Evolutionary conservation across 2,329 filamentous ascomycete genomes (phyloP), one percentile per base, ranked within the genome.

Genomic region (Bipolaris victoriae): DNA sequence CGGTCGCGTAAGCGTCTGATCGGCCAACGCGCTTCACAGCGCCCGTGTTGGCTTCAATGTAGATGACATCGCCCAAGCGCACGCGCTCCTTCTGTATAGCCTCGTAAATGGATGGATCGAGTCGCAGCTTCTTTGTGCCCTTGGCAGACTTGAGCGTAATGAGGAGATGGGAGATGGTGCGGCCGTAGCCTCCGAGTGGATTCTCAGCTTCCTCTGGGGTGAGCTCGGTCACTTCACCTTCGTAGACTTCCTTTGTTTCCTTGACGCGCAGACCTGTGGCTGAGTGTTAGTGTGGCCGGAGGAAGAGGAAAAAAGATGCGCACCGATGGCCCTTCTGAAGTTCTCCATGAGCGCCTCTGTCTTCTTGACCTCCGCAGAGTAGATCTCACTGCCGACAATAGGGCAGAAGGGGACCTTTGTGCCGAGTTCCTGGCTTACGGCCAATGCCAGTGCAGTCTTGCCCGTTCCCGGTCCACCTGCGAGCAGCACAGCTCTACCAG

Each of bases 341-440:
- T 98, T 98, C 84, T 99, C 95, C 95, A 98, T 98, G 75, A 99
- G 82, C 66, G 96, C 90, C 79, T 99, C 95, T 48, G 95, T 99
- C 87, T 99, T 99, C 87, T 99, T 99, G 63, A 99, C 93, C 79
- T 99, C 95, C 44, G 94, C 90, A 67, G 92, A 97, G 81, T 97
- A 99, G 71, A 99, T 90, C 79, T 99, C 95, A 82, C 93, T 97
- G 69, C 93, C 95, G 51, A 97, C 95, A 74, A 99, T 98, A 37
- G 94, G 93, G 78, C 95, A 97, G 77, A 99, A 99, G 6, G 95
- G 95, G 55, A 99, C 96, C 82, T 97, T 98, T 48, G 93, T 97
- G 67, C 95, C 95, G 65, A 99, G 84, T 78, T 99, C 95, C 80
- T 98, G 95, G 77, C 92, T 96, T 68, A 99, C 91, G 47, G 95